Evolutionary conservation across 2,329 filamentous ascomycete species (phyloP).

Genomic region (Zalaria sp.): DNA sequence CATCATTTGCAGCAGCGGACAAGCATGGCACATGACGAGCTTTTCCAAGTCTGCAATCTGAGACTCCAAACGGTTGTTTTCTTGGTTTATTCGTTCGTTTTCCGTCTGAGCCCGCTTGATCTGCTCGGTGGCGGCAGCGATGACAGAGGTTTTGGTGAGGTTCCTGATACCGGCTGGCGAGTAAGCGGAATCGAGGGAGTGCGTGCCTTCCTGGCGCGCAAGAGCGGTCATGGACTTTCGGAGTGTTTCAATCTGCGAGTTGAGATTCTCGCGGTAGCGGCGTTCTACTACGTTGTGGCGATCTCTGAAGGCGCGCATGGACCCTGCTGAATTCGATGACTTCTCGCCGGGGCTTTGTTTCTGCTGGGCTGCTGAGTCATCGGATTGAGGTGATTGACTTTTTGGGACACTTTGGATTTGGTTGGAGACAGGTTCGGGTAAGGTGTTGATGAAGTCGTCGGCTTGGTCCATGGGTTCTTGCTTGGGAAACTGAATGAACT

Average conservation of each 20-base stretch:
- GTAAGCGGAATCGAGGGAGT: slow-evolving; percentile 14
- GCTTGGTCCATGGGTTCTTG: no score
- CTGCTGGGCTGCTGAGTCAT: no score
- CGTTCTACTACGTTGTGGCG: slow-evolving; percentile 31
- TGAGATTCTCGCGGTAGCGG: slow-evolving; percentile 32
- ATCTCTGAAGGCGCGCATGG: not conserved
- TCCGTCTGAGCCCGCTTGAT: slow-evolving; percentile 32
- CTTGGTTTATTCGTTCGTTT: slow-evolving; percentile 22
- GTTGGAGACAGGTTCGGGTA: no score
- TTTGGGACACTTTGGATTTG: no score
- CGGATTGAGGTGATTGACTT: no score
- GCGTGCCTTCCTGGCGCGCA: slow-evolving; percentile 28
- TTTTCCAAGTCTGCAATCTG: slow-evolving; percentile 28
- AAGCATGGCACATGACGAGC: slow-evolving; percentile 32
- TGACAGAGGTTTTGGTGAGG: slow-evolving; percentile 29
- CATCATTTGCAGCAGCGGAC: slow-evolving; percentile 28
- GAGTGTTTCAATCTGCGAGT: slow-evolving; percentile 30
- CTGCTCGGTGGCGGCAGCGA: slow-evolving; percentile 30
- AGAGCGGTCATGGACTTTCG: slow-evolving; percentile 20
- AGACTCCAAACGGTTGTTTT: slow-evolving; percentile 23
- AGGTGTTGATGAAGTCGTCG: no score
- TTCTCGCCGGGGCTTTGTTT: no score
- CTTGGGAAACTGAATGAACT: no score
- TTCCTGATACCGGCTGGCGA: slow-evolving; percentile 13
- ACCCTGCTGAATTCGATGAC: no score